Base-by-base conservation (phyloP, 108 stramenopile species). In the Skeletonema tropicum region DNA sequence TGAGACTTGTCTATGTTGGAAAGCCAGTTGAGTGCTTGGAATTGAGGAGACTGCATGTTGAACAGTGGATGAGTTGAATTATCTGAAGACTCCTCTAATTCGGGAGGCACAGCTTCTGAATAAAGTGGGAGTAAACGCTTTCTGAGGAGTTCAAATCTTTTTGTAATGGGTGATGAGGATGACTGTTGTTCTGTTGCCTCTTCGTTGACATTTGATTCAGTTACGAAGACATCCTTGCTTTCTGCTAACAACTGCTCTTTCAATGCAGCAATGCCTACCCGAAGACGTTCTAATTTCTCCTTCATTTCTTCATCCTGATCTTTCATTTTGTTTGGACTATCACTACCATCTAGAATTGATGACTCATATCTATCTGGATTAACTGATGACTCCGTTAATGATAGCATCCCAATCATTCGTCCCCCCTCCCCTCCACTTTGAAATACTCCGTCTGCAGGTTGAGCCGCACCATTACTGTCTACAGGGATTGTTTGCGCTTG, bases 31-130 rank as follows among this genome's bases (percentile, higher is more conserved):
- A 85, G 59, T 6, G 87, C 87, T 60, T 60, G 15, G 15, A 49
- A 72, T 60, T 88, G 87, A 11, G 87, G 84, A 3, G 80, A 83
- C 19, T 61, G 23, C 14, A 77, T 58, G 59, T 84, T 79, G 35
- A 46, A 60, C 14, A 87, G 71, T 21, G 76, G 65, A 19, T 66
- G 65, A 38, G 19, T 63, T 15, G 46, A 3, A 3, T 2, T 48
- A 48, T 48, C 17, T 15, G 46, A 19, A 17, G 2, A 2, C 17
- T 17, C 46, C 17, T 48, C 46, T 48, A 3, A 4, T 17, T 15
- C 10, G 5, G 3, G n/a, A 17, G 46, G 46, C 46, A 48, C 46
- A 17, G 46, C n/a, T 48, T 48, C 46, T 5, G 15, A 17, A 17
- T 48, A 48, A 17, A 48, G 46, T 15, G 46, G 17, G n/a, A 48